Evolutionary conservation across 371 early-diverging fungal species (phyloP).

Genomic region (Caulochytrium protostelioides): DNA sequence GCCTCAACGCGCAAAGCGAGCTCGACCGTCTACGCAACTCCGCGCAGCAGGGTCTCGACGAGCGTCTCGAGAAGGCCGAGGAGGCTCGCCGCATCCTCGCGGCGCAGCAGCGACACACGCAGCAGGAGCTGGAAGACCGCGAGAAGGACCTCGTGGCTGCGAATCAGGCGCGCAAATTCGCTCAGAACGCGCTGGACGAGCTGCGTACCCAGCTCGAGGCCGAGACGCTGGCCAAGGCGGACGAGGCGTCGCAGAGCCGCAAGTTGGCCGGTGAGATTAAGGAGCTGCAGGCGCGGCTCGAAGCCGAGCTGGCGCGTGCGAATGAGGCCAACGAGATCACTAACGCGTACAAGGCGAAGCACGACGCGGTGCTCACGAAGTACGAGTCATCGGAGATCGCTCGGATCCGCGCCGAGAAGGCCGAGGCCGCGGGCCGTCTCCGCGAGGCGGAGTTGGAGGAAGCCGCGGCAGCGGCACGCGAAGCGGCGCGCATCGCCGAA

Average conservation of each 20-base stretch:
- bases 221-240: constrained; percentile 34
- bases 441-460: constrained; percentile 40
- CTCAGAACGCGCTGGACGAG: constrained; percentile 48
- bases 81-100: constrained; percentile 50
- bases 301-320: constrained; percentile 18
- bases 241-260: constrained; percentile 22
- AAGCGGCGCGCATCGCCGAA: constrained; percentile 35
- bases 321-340: constrained; percentile 35
- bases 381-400: constrained; percentile 38
- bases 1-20: constrained; percentile 18
- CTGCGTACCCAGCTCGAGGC: constrained; percentile 34
- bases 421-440: constrained; percentile 22
- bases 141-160: constrained; percentile 35
- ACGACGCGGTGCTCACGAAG: constrained; percentile 27
- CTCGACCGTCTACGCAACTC: constrained; percentile 28
- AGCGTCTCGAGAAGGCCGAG: constrained; percentile 46
- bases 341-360: constrained; percentile 26
- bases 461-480: constrained; percentile 26
- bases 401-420: constrained; percentile 38
- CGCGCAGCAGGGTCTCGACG: constrained; percentile 37
- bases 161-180: constrained; percentile 30
- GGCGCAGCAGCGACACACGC: constrained; percentile 42
- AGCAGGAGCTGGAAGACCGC: constrained; percentile 53
- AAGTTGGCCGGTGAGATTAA: constrained; percentile 25
- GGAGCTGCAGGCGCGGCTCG: constrained; percentile 24